Percentiles rank a stretch among this genome's conserved stretches.
Evolutionary conservation across 352 stramenopile genomes (phyloP).

Genomic region (Phytophthora cajani): DNA sequence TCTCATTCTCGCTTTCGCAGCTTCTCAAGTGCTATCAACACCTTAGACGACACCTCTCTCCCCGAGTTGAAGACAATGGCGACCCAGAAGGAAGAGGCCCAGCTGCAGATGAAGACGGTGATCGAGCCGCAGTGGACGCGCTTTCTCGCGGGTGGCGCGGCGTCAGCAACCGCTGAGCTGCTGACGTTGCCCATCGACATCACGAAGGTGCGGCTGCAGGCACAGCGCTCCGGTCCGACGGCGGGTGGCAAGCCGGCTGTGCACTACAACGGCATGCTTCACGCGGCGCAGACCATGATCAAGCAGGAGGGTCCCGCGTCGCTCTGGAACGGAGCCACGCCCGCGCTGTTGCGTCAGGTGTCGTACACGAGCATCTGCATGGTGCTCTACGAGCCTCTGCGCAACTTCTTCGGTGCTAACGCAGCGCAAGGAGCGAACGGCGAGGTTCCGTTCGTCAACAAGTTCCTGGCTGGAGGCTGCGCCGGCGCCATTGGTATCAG

Average conservation of each 20-base stretch:
- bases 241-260: slow-evolving; percentile 38
- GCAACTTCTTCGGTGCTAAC: slow-evolving; percentile 74
- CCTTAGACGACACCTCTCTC: slow-evolving; percentile 1
- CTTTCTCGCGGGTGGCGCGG: slow-evolving; percentile 73
- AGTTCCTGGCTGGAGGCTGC: slow-evolving; percentile 80
- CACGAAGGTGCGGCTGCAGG: slow-evolving; percentile 86
- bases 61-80: slow-evolving; percentile 34
- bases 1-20: slow-evolving; percentile 33
- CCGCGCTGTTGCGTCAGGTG: slow-evolving; percentile 84
- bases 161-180: slow-evolving; percentile 77
- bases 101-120: slow-evolving; percentile 46
- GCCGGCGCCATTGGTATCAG: slow-evolving; percentile 83
- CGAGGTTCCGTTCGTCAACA: slow-evolving; percentile 79
- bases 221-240: slow-evolving; percentile 52
- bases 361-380: slow-evolving; percentile 90
- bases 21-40: neutral
- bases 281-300: slow-evolving; percentile 72
- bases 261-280: slow-evolving; percentile 84
- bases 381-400: slow-evolving; percentile 85
- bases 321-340: slow-evolving; percentile 81
- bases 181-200: slow-evolving; percentile 88
- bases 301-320: slow-evolving; percentile 65
- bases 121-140: slow-evolving; percentile 73
- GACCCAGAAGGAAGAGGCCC: slow-evolving; percentile 41
- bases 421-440: slow-evolving; percentile 33